These are phyloP conservation scores for Gynochthodes officinalis DNA, from an alignment of 257 asterid species.

Conservation along the genomic window DNA sequence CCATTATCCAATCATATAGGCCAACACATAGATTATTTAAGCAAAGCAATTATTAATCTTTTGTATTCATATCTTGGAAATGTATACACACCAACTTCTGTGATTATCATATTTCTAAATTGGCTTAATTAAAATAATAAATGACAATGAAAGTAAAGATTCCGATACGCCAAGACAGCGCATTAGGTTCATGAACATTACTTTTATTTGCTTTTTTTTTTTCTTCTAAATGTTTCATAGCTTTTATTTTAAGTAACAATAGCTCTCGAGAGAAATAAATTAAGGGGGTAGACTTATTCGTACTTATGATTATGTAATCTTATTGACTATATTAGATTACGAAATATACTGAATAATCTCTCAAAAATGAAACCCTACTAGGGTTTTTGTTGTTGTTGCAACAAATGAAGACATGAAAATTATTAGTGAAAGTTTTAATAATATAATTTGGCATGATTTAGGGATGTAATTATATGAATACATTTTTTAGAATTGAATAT, in stretches of 20 bases:
- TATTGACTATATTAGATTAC: background rate
- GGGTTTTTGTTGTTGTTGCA: too few species aligned
- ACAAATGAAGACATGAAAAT: too few species aligned
- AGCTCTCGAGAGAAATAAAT: background rate
- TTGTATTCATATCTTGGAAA: background rate
- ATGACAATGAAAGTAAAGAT: slow-evolving; percentile 23
- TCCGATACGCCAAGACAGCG: slow-evolving; percentile 19
- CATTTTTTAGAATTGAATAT: too few species aligned
- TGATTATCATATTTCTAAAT: background rate
- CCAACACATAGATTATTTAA: background rate
- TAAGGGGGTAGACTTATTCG: background rate
- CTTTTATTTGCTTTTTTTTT: background rate
- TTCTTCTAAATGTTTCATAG: background rate
- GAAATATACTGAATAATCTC: background rate
- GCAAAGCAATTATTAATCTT: slow-evolving; percentile 4
- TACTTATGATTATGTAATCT: background rate
- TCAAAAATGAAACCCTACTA: background rate
- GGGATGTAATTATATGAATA: too few species aligned
- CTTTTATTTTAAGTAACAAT: background rate
- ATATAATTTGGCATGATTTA: too few species aligned
- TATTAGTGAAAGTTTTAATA: too few species aligned
- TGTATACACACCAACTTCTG: background rate
- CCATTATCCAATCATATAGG: background rate
- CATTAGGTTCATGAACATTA: slow-evolving; percentile 27
- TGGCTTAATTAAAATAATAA: background rate